phyloP scores from a whole-genome alignment of 2,329 filamentous ascomycete species.

The Alternaria conjuncta region DNA sequence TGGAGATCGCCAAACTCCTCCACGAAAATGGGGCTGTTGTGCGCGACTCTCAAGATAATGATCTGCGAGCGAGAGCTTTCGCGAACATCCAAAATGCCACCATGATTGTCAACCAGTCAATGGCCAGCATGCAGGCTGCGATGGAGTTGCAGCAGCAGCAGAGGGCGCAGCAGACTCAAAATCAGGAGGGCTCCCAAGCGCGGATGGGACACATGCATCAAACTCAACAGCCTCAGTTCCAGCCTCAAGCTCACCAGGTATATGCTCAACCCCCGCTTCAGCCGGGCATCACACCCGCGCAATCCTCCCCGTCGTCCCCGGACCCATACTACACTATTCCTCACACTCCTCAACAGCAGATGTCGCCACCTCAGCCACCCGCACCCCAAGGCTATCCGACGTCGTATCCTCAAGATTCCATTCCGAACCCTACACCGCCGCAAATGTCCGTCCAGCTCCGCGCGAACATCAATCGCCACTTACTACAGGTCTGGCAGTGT shows the following conservation, averaged over 20 bases:
- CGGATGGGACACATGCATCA: not conserved
- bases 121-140: not conserved
- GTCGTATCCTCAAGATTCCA: not conserved
- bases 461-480: not conserved
- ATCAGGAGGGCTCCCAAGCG: not conserved
- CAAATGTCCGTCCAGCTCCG: not conserved
- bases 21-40: not conserved
- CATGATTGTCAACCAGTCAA: not conserved
- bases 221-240: not conserved
- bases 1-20: not conserved
- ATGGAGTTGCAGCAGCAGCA: not conserved
- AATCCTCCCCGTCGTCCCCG: not conserved
- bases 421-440: not conserved
- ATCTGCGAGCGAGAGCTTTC: not conserved
- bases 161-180: not conserved
- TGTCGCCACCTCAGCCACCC: not conserved
- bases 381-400: not conserved
- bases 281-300: not conserved
- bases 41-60: not conserved
- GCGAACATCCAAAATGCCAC: not conserved
- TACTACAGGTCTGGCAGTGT: constrained; percentile 2
- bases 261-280: not conserved
- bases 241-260: not conserved
- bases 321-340: not conserved
- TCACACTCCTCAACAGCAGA: not conserved